Evolutionary conservation across 768 basidiomycete genomes (phyloP).

Genomic region (Podaxis sp.): DNA sequence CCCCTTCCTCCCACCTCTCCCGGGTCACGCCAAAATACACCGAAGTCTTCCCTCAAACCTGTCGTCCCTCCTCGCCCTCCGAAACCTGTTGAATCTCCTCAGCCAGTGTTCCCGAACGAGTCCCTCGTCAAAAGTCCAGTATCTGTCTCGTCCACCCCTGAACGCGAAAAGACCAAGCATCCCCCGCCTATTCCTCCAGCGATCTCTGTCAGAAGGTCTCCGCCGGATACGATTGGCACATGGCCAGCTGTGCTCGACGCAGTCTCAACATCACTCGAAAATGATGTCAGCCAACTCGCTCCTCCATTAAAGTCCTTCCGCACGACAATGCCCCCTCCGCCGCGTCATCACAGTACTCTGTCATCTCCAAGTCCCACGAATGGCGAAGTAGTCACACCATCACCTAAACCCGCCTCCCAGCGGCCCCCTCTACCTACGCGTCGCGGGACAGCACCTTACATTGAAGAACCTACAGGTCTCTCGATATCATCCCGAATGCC

Average conservation of each 20-base stretch:
- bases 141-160: background rate
- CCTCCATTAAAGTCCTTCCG: conserved; percentile 18
- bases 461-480: conserved; percentile 19
- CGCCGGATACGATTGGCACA: background rate
- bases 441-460: conserved; percentile 24
- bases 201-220: conserved; percentile 20
- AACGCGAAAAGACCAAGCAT: background rate
- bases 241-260: background rate
- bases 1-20: background rate
- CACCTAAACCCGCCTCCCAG: conserved; percentile 21
- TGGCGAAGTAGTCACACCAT: conserved; percentile 15
- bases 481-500: conserved; percentile 25
- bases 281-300: conserved; percentile 11
- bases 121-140: background rate
- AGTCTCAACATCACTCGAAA: conserved; percentile 6
- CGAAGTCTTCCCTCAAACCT: conserved; percentile 21
- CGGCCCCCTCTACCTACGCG: conserved; percentile 50
- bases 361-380: conserved; percentile 17
- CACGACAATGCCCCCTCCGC: conserved; percentile 22
- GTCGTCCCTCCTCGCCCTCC: conserved; percentile 23
- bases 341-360: conserved; percentile 21
- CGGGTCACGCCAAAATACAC: conserved; percentile 17
- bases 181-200: conserved; percentile 19
- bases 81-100: conserved; percentile 5
- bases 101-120: conserved; percentile 20